phyloP scores from a whole-genome alignment of 192 early-diverging fungal species.

The Umbelopsis ramanniana region DNA sequence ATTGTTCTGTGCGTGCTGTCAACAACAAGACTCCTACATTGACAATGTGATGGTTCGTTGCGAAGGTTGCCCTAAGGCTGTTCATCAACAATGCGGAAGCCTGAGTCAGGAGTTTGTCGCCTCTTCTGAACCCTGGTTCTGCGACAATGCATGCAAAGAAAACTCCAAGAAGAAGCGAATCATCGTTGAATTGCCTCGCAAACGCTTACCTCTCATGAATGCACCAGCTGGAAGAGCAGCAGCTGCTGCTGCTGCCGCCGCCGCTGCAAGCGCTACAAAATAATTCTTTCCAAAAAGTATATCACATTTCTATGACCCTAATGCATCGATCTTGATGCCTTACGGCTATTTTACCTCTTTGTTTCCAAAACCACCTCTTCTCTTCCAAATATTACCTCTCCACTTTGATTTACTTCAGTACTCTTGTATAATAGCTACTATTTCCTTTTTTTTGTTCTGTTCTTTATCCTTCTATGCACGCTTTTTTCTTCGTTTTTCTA shows the following conservation, averaged over 20 bases:
- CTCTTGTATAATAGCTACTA: background rate
- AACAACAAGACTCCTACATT: constrained; percentile 63
- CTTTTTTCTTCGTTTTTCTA: background rate
- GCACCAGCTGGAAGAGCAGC: constrained; percentile 47
- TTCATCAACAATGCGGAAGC: constrained; percentile 70
- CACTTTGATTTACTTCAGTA: background rate
- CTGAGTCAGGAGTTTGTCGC: constrained; percentile 53
- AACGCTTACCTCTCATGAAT: constrained; percentile 66
- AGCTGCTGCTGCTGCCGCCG: background rate
- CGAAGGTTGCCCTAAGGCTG: constrained; percentile 85
- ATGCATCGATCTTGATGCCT: background rate
- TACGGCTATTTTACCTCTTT: background rate
- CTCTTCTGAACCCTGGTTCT: constrained; percentile 62
- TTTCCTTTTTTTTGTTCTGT: background rate
- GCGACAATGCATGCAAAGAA: constrained; percentile 60
- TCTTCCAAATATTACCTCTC: constrained; percentile 17
- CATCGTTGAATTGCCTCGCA: constrained; percentile 64
- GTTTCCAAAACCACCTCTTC: background rate
- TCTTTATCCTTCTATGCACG: constrained; percentile 6
- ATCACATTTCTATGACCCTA: background rate
- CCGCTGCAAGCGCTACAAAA: background rate
- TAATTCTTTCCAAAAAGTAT: background rate
- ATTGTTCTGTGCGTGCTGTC: constrained; percentile 80
- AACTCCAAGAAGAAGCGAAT: constrained; percentile 60
- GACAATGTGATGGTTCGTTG: constrained; percentile 77